Percentiles rank a stretch among this genome's conserved stretches.
phyloP scores from a whole-genome alignment of 2,329 filamentous ascomycete species.

The Cladobotryum protrusum region DNA sequence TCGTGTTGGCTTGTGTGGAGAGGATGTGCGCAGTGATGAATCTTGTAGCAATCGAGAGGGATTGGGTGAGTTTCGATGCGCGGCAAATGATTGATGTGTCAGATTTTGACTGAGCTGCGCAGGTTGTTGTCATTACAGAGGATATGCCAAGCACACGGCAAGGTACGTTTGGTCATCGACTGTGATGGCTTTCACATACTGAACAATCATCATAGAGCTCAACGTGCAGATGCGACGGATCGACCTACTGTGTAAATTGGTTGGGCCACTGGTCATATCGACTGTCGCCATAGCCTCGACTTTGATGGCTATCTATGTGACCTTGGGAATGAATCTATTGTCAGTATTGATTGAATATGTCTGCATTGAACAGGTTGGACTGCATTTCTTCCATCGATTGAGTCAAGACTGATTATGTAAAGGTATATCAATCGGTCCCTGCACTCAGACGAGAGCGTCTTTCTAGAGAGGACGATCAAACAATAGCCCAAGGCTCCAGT shows the following conservation, averaged over 20 bases:
- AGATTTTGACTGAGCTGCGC: no score
- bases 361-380: constrained; percentile 35
- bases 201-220: no score
- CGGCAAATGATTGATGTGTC: background rate
- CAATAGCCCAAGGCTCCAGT: no score
- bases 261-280: constrained; percentile 50
- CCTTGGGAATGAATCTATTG: constrained; percentile 41
- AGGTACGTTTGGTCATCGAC: constrained; percentile 24
- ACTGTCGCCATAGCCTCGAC: constrained; percentile 45
- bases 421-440: no score
- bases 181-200: no score
- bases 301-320: constrained; percentile 40
- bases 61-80: constrained; percentile 47
- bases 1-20: constrained; percentile 58
- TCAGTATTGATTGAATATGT: constrained; percentile 48
- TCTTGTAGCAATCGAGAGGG: constrained; percentile 61
- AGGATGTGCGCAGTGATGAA: constrained; percentile 62
- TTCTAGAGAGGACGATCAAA: no score
- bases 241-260: constrained; percentile 53
- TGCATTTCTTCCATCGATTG: no score
- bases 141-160: constrained; percentile 4
- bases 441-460: no score
- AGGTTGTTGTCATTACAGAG: constrained; percentile 25
- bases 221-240: constrained; percentile 59
- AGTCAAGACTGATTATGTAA: no score